These are phyloP conservation scores for Apiospora pterosperma DNA, from an alignment of 2,329 filamentous ascomycete species.

Conservation along the genomic window DNA sequence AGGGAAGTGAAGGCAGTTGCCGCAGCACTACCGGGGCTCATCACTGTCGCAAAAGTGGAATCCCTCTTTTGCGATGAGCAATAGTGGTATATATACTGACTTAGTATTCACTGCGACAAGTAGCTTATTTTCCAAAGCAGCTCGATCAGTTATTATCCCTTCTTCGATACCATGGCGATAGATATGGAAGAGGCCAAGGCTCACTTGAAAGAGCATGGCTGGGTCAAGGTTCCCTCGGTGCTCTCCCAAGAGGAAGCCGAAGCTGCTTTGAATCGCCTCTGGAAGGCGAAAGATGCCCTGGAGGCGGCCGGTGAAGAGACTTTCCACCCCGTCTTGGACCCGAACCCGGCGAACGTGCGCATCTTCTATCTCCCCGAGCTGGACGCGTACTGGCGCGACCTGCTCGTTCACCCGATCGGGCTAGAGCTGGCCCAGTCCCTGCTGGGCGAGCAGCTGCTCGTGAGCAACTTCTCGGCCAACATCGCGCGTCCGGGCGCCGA, in stretches of 20 bases:
- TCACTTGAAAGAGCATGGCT: conserved; percentile 22
- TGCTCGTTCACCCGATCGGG: conserved; percentile 17
- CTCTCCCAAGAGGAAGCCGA: conserved; percentile 15
- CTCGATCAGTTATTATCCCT: no score
- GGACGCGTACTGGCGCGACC: conserved; percentile 23
- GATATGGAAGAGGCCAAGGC: not conserved
- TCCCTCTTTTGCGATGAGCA: no score
- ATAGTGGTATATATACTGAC: no score
- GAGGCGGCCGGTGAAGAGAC: conserved; percentile 20
- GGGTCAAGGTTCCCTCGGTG: conserved; percentile 21
- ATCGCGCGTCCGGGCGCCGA: conserved; percentile 29
- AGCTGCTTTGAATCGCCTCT: conserved; percentile 19
- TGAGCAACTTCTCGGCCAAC: conserved; percentile 33
- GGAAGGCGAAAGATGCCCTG: conserved; percentile 20
- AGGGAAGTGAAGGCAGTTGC: no score
- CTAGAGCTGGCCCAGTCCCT: conserved; percentile 24
- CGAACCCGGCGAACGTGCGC: conserved; percentile 25
- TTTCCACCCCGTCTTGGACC: conserved; percentile 22
- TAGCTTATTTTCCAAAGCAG: no score
- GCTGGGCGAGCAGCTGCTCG: conserved; percentile 26
- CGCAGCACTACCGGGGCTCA: no score
- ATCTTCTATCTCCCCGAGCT: conserved; percentile 29
- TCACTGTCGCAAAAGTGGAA: no score
- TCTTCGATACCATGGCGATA: not conserved
- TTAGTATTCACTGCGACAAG: no score